These are phyloP conservation scores for Aegilops bicornis DNA, from an alignment of 176 grass and related monocot species.

Conservation along the genomic window DNA sequence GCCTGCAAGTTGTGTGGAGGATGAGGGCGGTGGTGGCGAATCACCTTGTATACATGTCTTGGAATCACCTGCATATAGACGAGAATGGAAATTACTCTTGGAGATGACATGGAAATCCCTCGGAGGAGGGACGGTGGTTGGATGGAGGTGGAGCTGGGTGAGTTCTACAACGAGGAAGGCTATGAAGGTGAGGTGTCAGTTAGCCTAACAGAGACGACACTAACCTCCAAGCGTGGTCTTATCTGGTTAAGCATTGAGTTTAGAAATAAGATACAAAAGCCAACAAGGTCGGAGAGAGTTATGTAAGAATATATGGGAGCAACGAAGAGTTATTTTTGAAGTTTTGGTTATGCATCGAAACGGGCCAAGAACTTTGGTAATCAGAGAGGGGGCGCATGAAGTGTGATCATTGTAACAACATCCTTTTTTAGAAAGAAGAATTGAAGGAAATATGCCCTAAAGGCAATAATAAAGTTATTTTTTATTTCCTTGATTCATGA, in stretches of 20 bases:
- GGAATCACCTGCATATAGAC: neutral
- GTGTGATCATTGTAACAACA: no score
- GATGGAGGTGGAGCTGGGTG: slow-evolving; percentile 60
- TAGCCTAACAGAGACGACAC: neutral
- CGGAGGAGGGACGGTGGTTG: slow-evolving; percentile 33
- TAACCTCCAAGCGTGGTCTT: neutral
- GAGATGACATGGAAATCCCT: neutral
- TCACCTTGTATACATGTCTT: neutral
- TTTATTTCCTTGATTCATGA: no score
- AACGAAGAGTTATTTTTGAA: no score
- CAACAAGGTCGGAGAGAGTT: neutral
- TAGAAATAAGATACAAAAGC: neutral
- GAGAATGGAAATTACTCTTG: neutral
- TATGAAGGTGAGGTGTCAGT: slow-evolving; percentile 30
- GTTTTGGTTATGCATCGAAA: no score
- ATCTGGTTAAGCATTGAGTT: neutral
- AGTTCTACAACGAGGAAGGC: slow-evolving; percentile 34
- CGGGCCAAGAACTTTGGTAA: no score
- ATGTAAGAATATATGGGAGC: no score
- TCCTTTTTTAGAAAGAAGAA: no score
- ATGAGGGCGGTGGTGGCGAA: neutral
- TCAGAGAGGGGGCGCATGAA: no score
- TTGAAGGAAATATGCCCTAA: no score
- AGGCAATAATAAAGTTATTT: no score
- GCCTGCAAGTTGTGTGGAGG: slow-evolving; percentile 5